These are phyloP conservation scores for Bruguiera gymnorhiza DNA, from an alignment of 345 rosid genomes.

Conservation along the genomic window DNA sequence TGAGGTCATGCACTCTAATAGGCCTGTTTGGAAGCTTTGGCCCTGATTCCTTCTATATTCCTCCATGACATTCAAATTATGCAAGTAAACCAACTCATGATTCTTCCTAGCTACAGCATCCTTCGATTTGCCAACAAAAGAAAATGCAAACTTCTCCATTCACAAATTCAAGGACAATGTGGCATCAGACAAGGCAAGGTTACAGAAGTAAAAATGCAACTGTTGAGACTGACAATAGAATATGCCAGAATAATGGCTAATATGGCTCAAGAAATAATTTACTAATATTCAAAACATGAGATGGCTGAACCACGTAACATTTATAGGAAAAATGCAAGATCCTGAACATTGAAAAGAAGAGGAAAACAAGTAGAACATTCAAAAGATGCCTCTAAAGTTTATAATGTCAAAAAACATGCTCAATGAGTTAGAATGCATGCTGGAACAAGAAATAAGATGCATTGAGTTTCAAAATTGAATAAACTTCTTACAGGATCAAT, in stretches of 20 bases:
- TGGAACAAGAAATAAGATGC: background rate
- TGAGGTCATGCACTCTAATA: conserved; percentile 75
- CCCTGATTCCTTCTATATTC: conserved; percentile 83
- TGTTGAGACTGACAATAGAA: background rate
- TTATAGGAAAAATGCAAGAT: background rate
- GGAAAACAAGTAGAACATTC: background rate
- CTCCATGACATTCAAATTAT: conserved; percentile 70
- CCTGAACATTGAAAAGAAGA: no score
- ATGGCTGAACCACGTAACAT: background rate
- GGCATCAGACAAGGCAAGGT: background rate
- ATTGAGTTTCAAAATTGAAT: conserved; percentile 23
- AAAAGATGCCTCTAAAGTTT: no score
- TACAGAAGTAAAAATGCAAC: conserved; percentile 6
- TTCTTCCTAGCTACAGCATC: conserved; percentile 69
- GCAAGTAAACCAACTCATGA: conserved; percentile 74
- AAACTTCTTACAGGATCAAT: conserved; percentile 79
- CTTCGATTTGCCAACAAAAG: conserved; percentile 86
- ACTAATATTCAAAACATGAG: background rate
- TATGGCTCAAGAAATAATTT: no score
- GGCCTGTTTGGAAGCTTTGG: conserved; percentile 72
- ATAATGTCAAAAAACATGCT: no score
- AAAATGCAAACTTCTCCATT: conserved; percentile 97
- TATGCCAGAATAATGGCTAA: no score
- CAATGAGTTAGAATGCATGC: background rate
- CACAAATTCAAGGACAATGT: conserved; percentile 43